These are phyloP conservation scores for Thalassia testudinum DNA, from an alignment of 116 monocot genomes.

Conservation along the genomic window DNA sequence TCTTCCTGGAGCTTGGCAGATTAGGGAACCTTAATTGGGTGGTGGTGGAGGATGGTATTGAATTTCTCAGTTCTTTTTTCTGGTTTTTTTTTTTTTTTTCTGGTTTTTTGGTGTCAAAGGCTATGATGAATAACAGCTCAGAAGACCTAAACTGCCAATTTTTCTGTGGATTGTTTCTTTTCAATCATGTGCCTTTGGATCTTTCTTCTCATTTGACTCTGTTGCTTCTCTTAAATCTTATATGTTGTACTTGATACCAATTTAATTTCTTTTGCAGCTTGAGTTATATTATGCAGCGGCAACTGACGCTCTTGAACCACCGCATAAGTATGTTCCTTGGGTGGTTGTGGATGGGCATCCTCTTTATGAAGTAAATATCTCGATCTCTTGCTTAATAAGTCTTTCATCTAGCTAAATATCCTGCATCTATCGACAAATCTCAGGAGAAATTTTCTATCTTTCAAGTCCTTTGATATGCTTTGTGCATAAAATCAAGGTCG, in stretches of 20 bases:
- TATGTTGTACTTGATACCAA: too few species aligned
- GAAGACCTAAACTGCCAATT: neutral
- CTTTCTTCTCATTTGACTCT: too few species aligned
- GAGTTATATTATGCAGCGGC: conserved; percentile 58
- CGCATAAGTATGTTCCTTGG: conserved; percentile 81
- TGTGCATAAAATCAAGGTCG: too few species aligned
- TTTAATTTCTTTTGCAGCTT: conserved; percentile 35
- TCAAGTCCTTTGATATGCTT: neutral
- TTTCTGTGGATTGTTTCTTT: too few species aligned
- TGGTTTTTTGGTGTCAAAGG: neutral
- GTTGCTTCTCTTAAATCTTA: too few species aligned
- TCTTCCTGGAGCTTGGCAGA: too few species aligned
- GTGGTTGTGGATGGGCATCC: conserved; percentile 57
- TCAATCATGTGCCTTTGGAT: too few species aligned
- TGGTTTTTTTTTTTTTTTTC: neutral
- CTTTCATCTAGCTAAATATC: neutral
- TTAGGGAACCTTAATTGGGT: too few species aligned
- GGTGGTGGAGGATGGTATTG: too few species aligned
- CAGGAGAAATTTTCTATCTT: neutral
- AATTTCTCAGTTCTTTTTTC: too few species aligned
- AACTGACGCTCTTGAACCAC: conserved; percentile 71
- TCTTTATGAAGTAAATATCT: conserved; percentile 48
- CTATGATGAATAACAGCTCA: too few species aligned
- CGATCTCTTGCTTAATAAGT: neutral
- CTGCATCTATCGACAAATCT: neutral